Percentiles rank a stretch among this genome's conserved stretches.
Conservation (phyloP, 2,329 filamentous ascomycete genomes). For the Aspergillus sp. region DNA sequence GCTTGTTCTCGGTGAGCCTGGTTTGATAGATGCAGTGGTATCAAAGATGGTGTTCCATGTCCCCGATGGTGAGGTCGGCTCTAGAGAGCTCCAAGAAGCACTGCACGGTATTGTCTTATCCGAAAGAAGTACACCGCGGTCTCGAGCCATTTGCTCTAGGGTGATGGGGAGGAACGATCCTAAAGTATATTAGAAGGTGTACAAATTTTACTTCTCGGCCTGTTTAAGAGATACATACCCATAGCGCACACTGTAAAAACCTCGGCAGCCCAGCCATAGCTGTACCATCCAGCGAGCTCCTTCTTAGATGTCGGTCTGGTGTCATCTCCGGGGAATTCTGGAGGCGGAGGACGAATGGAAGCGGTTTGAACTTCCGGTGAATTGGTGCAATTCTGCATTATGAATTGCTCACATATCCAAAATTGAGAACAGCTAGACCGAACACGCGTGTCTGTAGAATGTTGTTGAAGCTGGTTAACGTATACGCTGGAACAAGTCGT, state of each 20-base stretch:
- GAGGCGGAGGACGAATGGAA: conserved; percentile 33
- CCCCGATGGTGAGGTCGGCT: background rate
- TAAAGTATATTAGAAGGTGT: conserved; percentile 38
- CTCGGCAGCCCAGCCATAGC: conserved; percentile 93
- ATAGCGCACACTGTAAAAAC: conserved; percentile 92
- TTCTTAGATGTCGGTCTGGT: conserved; percentile 81
- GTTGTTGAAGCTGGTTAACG: background rate
- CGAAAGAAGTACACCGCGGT: conserved; percentile 82
- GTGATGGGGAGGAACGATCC: conserved; percentile 95
- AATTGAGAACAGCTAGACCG: background rate
- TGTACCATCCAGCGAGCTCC: conserved; percentile 93
- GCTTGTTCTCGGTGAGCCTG: conserved; percentile 40
- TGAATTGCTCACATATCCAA: conserved; percentile 16
- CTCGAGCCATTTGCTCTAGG: conserved; percentile 87
- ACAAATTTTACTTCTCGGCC: background rate
- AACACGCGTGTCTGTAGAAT: background rate
- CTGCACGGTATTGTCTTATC: conserved; percentile 76
- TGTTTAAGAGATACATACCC: conserved; percentile 47
- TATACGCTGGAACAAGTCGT: background rate
- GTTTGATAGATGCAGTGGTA: conserved; percentile 21
- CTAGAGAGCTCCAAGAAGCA: conserved; percentile 55
- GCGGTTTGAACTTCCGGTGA: conserved; percentile 33
- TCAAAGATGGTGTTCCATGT: background rate
- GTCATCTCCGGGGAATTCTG: conserved; percentile 79
- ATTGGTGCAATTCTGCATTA: conserved; percentile 40